Evolutionary conservation across 257 asterid species (phyloP).

Genomic region (Capsicum pubescens): DNA sequence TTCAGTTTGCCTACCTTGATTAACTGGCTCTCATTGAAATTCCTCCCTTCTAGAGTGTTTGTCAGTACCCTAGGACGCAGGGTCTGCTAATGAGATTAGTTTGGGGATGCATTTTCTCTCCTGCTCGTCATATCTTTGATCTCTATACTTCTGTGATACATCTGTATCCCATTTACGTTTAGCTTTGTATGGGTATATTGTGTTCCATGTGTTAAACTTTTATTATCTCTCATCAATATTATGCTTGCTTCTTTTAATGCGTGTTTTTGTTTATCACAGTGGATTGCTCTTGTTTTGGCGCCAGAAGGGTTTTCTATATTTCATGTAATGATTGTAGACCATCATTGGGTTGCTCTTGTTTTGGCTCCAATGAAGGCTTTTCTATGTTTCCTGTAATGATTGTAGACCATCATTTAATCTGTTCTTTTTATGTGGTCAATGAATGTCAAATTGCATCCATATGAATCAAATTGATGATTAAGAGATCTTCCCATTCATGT

Average conservation of each 20-base stretch:
- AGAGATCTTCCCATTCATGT: conserved; percentile 17
- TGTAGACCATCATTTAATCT: not conserved
- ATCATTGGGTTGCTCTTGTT: too few species aligned
- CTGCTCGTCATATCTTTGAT: not conserved
- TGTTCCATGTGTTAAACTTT: not conserved
- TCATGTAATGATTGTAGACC: not conserved
- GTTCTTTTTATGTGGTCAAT: not conserved
- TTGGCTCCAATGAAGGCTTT: too few species aligned
- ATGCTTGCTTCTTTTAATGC: not conserved
- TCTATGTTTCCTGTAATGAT: not conserved
- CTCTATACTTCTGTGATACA: not conserved
- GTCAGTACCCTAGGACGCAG: not conserved
- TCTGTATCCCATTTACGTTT: not conserved
- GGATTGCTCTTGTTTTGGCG: conserved; percentile 7
- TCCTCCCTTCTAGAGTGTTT: not conserved
- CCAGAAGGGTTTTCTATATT: not conserved
- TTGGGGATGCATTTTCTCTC: conserved; percentile 5
- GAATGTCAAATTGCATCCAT: not conserved
- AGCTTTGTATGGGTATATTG: not conserved
- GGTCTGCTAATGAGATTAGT: not conserved
- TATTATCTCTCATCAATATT: not conserved
- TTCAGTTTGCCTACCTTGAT: not conserved
- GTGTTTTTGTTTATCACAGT: not conserved
- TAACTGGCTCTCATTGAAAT: not conserved
- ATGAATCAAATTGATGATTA: conserved; percentile 11